Base-by-base conservation (phyloP, 169 alveolate genomes). In the Theileria orientalis region DNA sequence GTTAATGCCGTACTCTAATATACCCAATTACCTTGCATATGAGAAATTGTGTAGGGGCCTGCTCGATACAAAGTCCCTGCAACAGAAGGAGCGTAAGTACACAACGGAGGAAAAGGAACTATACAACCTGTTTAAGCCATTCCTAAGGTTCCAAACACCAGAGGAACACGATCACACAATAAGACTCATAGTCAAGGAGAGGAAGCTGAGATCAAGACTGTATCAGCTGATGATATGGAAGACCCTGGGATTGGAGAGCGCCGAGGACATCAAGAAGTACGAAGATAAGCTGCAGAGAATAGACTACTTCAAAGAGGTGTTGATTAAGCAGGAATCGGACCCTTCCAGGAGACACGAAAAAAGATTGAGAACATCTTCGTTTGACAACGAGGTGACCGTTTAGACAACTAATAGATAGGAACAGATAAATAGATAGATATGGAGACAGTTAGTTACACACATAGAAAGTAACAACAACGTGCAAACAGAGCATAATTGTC, bases 61-160 rank as follows among this genome's bases (percentile, higher is more conserved):
- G 46, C 90, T 94, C 69, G 97, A 94, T 40, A 83, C 93, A 6
- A 94, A 93, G 71, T 74, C 92, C 23, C 84, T 90, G 73, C 95
- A 93, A 62, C 96, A 92, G 82, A 88, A 90, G 83, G 97, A 93
- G 59, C 94, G 93, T 69, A 93, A 90, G 63, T 62, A 91, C 70
- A 93, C 97, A 8, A 90, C 90, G 67, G 97, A 94, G 75, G 97
- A 94, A 70, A 90, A 94, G 62, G 97, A 94, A 57, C 85, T 94
- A 56, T 93, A 94, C 84, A 92, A 92, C 73, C 87, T 87, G 8
- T 69, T 93, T 46, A 87, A 94, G 51, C 97, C 97, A 6, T 83
- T 94, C 42, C 87, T 93, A 9, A 57, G 97, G 47, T 94, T 93
- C 69, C 97, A 93, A 41, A 80, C 96, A 0, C 93, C 92, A 19